Percentiles rank a stretch among this genome's conserved stretches.
These are phyloP conservation scores for Elongisporangium anandrum DNA, from an alignment of 352 stramenopile genomes.

Conservation along the genomic window DNA sequence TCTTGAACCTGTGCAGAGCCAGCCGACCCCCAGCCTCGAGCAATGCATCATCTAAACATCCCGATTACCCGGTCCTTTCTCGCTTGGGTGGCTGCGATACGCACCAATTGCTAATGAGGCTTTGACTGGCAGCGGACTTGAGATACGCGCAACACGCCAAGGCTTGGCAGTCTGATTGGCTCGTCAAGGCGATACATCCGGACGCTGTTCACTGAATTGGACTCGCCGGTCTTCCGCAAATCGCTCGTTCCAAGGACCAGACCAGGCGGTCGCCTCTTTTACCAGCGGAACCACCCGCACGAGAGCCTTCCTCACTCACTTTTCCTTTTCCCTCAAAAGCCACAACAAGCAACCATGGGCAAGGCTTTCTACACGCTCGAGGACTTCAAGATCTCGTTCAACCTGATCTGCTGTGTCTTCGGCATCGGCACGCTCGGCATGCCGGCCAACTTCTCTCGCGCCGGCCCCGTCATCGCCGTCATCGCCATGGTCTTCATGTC, in stretches of 20 bases:
- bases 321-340: neutral
- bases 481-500: constrained; percentile 39
- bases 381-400: constrained; percentile 35
- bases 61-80: neutral
- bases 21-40: neutral
- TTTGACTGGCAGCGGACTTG: neutral
- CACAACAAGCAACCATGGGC: neutral
- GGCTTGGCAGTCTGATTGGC: neutral
- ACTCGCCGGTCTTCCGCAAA: neutral
- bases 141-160: neutral
- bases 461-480: constrained; percentile 27
- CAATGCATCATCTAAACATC: neutral
- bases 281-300: neutral
- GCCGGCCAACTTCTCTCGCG: constrained; percentile 48
- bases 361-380: constrained; percentile 38
- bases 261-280: neutral
- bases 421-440: constrained; percentile 60
- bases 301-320: neutral
- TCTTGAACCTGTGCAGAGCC: neutral
- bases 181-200: neutral
- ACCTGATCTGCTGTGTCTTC: constrained; percentile 49
- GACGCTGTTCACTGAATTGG: too few species aligned
- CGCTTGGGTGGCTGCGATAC: neutral
- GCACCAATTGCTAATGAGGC: neutral
- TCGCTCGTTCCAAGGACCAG: neutral